Conservation (phyloP, 2,329 filamentous ascomycete species). For the Fusarium sp. region DNA sequence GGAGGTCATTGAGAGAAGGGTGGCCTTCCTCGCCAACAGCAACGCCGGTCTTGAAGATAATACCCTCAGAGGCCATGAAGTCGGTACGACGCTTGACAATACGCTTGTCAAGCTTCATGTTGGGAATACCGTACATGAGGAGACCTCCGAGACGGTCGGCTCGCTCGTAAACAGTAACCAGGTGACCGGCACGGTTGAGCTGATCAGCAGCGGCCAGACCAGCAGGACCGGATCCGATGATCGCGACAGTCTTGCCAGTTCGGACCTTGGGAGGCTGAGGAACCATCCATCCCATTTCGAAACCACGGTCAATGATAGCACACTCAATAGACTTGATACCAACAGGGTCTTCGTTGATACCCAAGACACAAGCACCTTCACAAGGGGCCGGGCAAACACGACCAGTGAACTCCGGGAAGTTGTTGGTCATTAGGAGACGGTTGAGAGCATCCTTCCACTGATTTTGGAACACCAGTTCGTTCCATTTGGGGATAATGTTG, state of each 20-base stretch:
- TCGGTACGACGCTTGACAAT: constrained; percentile 95
- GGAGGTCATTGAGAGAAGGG: constrained; percentile 74
- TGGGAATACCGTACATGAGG: constrained; percentile 98
- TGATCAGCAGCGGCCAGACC: constrained; percentile 93
- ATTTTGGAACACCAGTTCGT: constrained; percentile 78
- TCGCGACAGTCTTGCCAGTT: constrained; percentile 86
- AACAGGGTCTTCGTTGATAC: constrained; percentile 96
- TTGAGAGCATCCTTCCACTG: constrained; percentile 95
- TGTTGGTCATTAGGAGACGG: constrained; percentile 94
- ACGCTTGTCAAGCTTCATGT: constrained; percentile 99
- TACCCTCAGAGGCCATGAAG: constrained; percentile 90
- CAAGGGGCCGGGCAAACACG: constrained; percentile 97
- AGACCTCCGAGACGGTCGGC: constrained; percentile 90
- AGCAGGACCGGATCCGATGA: constrained; percentile 92
- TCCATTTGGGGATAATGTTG: constrained; percentile 98
- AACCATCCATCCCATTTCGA: constrained; percentile 98
- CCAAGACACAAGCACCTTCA: constrained; percentile 93
- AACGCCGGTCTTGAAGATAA: constrained; percentile 82
- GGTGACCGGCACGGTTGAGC: constrained; percentile 91
- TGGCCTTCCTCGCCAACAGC: constrained; percentile 78
- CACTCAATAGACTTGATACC: constrained; percentile 99
- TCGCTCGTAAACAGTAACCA: constrained; percentile 91
- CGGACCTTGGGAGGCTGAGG: constrained; percentile 81
- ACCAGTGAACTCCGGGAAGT: constrained; percentile 97
- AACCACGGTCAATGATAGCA: constrained; percentile 96